Conservation (phyloP, 31 red algal genomes). For the Asparagopsis taxiformis region DNA sequence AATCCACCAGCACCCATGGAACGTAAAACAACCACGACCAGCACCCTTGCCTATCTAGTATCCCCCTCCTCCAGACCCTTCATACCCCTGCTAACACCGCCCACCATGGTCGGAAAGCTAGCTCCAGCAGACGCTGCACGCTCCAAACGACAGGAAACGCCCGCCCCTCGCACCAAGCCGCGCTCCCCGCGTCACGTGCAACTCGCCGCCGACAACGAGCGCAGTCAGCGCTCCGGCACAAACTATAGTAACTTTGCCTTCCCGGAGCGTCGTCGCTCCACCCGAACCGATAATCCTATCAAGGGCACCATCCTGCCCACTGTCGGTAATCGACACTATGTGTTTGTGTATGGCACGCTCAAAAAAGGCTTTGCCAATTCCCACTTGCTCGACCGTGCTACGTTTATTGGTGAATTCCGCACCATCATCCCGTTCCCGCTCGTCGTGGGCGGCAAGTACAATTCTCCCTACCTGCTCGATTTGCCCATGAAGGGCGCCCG, state of each 20-base stretch:
- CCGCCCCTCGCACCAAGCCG: background rate
- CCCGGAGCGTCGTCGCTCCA: background rate
- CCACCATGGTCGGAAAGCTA: too few species aligned
- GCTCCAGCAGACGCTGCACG: too few species aligned
- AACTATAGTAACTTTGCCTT: conserved; percentile 8
- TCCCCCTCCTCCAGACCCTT: too few species aligned
- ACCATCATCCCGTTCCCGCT: conserved; percentile 70
- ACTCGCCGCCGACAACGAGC: background rate
- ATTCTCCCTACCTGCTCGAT: conserved; percentile 83
- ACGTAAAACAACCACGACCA: too few species aligned
- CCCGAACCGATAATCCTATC: background rate
- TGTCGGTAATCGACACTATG: conserved; percentile 31
- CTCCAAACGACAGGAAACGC: too few species aligned
- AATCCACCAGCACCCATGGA: too few species aligned
- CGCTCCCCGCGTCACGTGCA: background rate
- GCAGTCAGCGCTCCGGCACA: conserved; percentile 1
- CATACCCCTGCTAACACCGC: too few species aligned
- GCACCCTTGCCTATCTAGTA: too few species aligned
- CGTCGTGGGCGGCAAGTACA: conserved; percentile 72
- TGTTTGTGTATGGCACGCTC: conserved; percentile 93
- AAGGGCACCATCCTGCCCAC: background rate
- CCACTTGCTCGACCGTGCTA: conserved; percentile 49
- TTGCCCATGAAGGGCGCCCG: conserved; percentile 45
- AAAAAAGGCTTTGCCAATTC: conserved; percentile 88
- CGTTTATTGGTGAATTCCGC: conserved; percentile 69